Evolutionary conservation across 1,284 basidiomycete species (phyloP).

Genomic region (Pyrrhoderma noxium): DNA sequence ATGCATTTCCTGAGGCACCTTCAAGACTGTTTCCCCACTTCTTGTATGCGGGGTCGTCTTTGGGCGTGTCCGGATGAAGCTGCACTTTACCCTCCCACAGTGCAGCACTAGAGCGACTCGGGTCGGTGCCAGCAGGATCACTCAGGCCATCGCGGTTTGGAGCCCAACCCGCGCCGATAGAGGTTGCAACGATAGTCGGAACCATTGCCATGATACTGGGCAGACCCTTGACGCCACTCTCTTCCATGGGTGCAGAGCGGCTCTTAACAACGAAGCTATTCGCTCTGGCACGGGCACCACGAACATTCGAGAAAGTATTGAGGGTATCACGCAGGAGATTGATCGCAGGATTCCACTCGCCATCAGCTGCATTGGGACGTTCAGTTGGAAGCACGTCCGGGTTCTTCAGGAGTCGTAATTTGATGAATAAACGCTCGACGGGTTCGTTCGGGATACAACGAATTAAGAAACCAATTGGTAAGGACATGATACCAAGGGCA

Average conservation of each 20-base stretch:
- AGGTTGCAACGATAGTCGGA: conserved; percentile 77
- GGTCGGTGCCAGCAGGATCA: conserved; percentile 71
- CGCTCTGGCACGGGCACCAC: conserved; percentile 79
- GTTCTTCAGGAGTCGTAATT: conserved; percentile 58
- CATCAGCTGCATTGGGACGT: conserved; percentile 41
- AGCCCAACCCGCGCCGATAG: conserved; percentile 76
- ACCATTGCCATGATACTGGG: conserved; percentile 82
- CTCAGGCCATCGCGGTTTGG: conserved; percentile 49
- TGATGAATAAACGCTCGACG: conserved; percentile 67
- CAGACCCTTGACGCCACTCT: conserved; percentile 32
- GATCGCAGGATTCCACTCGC: conserved; percentile 61
- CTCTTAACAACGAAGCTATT: conserved; percentile 80
- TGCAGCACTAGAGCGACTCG: conserved; percentile 71
- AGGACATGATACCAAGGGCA: conserved; percentile 77
- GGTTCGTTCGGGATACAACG: conserved; percentile 79
- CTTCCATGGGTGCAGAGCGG: conserved; percentile 49
- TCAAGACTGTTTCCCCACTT: conserved; percentile 29
- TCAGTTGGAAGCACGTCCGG: conserved; percentile 62
- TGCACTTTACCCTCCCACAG: conserved; percentile 78
- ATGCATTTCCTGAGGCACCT: not conserved
- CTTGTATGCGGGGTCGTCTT: conserved; percentile 39
- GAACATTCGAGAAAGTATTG: conserved; percentile 69
- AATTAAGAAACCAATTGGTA: conserved; percentile 82
- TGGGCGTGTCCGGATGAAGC: conserved; percentile 76
- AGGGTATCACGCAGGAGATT: conserved; percentile 82